Base-by-base conservation (phyloP, 805 yeast species). In the Kuraishia borneana region DNA sequence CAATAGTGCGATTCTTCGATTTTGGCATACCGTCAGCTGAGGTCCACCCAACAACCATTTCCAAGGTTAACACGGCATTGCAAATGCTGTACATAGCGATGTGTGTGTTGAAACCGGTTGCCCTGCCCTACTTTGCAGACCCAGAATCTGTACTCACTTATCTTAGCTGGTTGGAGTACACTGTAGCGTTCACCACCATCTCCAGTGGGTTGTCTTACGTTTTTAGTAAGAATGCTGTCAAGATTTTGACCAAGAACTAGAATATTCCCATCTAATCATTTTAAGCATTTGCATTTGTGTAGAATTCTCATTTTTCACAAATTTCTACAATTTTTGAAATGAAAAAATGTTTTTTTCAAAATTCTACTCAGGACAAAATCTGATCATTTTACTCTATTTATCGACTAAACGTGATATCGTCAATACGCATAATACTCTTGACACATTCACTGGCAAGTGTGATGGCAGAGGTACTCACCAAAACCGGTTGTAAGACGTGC, bases 401-500 rank as follows among this genome's bases (percentile, higher is more conserved):
- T 56, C 95, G 75, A 58, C 94, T 78, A 55, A 92, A 84, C 27
- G 95, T 83, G 48, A 92, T 94, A 58, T 94, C 99, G 59, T 92
- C 99, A 50, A 92, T 92, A 61, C 98, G 80, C 56, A 92, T 68
- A 43, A 92, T 87, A 30, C 95, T 82, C 63, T 92, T 94, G 39
- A 89, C 97, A 44, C 95, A 83, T 65, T 92, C 99, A 16, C 96
- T 80, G 21, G 97, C 96, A 47, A 92, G 71, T 10, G 94, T 77
- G 38, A 92, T 79, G 33, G 97, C 96, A 58, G 95, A 83, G 14
- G 92, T 88, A 55, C 81, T 83, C 35, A 92, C 98, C 55, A 92
- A 68, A 7, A 88, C 94, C 3, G 99, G 99, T 60, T 92, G 99
- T 50, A 92, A 65, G 37, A 92, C 96, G 54, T 92, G 94, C 60